These are phyloP conservation scores for Cladophialophora chaetospira DNA, from an alignment of 2,329 filamentous ascomycete genomes.

Conservation along the genomic window DNA sequence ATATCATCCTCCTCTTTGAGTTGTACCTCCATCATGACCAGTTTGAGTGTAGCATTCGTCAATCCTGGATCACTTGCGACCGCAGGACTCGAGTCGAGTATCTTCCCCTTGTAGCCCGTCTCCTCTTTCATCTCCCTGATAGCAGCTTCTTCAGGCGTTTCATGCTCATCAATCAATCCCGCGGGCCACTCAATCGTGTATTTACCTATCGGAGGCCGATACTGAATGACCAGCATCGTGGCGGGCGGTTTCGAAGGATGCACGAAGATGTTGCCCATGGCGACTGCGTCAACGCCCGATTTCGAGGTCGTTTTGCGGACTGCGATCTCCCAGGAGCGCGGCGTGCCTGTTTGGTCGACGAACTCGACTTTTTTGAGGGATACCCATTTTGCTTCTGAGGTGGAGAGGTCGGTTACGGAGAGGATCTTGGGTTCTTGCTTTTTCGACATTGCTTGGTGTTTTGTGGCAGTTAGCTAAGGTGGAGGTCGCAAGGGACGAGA, in stretches of 20 bases:
- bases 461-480: background rate
- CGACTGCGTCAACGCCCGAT: conserved; percentile 62
- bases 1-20: conserved; percentile 50
- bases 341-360: conserved; percentile 26
- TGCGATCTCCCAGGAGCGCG: conserved; percentile 28
- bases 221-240: conserved; percentile 57
- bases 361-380: conserved; percentile 41
- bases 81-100: conserved; percentile 61
- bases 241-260: conserved; percentile 50
- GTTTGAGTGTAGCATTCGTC: conserved; percentile 63
- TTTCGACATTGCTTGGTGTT: conserved; percentile 2
- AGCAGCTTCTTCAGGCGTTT: conserved; percentile 58
- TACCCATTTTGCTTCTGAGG: conserved; percentile 44
- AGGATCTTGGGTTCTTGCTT: conserved; percentile 20
- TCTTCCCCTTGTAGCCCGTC: conserved; percentile 61
- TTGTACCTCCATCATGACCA: conserved; percentile 62
- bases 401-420: conserved; percentile 20
- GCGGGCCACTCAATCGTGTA: conserved; percentile 64
- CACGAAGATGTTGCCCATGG: conserved; percentile 56
- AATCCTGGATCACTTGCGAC: conserved; percentile 68
- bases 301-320: conserved; percentile 54
- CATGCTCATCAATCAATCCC: conserved; percentile 59
- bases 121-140: conserved; percentile 63
- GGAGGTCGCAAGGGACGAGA: background rate
- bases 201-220: conserved; percentile 60